Evolutionary conservation across 2,329 filamentous ascomycete genomes (phyloP).

Genomic region (Stachybotrys chartarum): DNA sequence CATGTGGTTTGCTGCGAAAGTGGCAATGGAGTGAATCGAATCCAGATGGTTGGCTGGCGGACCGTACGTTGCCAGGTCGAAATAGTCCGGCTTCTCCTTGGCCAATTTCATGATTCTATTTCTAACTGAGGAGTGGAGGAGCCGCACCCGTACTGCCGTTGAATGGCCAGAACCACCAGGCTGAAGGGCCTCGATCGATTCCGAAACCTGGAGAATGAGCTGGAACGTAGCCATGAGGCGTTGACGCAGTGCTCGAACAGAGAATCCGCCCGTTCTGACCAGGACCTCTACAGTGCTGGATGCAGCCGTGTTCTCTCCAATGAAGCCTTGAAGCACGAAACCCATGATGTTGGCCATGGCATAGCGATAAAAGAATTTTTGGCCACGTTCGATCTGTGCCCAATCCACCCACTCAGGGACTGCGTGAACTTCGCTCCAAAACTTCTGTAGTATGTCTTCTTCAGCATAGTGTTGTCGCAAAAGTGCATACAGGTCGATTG

Average conservation of each 20-base stretch:
- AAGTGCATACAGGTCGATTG: slow-evolving; percentile 2
- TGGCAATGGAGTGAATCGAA: slow-evolving; percentile 54
- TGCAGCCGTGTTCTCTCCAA: slow-evolving; percentile 35
- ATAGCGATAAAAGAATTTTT: slow-evolving; percentile 59
- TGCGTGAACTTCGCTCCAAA: slow-evolving; percentile 53
- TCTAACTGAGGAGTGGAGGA: slow-evolving; percentile 59
- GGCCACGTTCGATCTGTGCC: slow-evolving; percentile 56
- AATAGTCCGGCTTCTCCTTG: slow-evolving; percentile 48
- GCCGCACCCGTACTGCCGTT: slow-evolving; percentile 55
- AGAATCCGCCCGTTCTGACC: slow-evolving; percentile 60
- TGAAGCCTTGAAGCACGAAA: slow-evolving; percentile 27
- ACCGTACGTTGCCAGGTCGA: slow-evolving; percentile 48
- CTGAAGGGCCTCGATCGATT: slow-evolving; percentile 47
- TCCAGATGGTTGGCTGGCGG: slow-evolving; percentile 61
- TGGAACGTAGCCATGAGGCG: slow-evolving; percentile 43
- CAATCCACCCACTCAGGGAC: slow-evolving; percentile 62
- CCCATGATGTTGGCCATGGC: slow-evolving; percentile 52
- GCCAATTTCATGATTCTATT: slow-evolving; percentile 53
- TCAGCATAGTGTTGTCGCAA: slow-evolving; percentile 1
- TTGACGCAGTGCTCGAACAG: slow-evolving; percentile 49
- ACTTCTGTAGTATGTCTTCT: slow-evolving; percentile 23
- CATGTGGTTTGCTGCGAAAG: slow-evolving; percentile 55
- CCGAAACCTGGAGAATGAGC: slow-evolving; percentile 49
- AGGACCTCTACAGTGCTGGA: slow-evolving; percentile 58
- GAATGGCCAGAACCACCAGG: slow-evolving; percentile 56